Conservation (phyloP, 2,329 filamentous ascomycete species). For the Chalaropsis thielavioides region DNA sequence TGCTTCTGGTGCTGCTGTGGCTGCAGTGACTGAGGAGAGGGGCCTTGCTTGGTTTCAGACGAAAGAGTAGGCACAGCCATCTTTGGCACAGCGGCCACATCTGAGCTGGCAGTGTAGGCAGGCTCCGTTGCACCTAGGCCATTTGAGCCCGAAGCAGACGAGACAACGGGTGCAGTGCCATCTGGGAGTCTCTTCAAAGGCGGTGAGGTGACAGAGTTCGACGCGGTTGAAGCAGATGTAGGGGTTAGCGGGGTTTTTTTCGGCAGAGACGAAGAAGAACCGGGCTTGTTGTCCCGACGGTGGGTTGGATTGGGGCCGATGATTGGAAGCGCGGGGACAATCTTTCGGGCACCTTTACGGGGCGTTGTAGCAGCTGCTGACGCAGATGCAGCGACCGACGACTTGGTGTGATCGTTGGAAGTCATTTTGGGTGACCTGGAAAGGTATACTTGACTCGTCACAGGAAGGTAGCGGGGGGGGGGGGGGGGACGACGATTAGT, state of each 20-base stretch:
- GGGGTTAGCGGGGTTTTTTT: background rate
- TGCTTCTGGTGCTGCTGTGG: background rate
- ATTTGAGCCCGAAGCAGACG: background rate
- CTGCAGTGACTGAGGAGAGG: background rate
- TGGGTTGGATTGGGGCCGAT: conserved; percentile 5
- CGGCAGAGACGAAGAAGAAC: background rate
- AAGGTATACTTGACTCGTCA: conserved; percentile 4
- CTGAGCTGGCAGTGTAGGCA: background rate
- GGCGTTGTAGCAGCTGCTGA: background rate
- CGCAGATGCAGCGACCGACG: background rate
- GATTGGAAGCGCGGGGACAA: conserved; percentile 10
- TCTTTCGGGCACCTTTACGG: background rate
- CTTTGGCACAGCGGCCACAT: background rate
- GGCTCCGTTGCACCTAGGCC: background rate
- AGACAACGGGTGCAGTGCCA: background rate
- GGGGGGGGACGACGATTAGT: conserved; percentile 8
- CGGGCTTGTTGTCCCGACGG: conserved; percentile 1
- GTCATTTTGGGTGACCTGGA: conserved; percentile 7
- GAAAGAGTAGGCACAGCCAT: background rate
- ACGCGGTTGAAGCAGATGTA: background rate
- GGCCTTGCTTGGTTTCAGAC: background rate
- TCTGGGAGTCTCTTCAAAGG: background rate
- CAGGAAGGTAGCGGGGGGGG: background rate
- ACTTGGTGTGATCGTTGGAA: conserved; percentile 6
- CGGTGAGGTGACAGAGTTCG: background rate